These are phyloP conservation scores for Citropsis articulata DNA, from an alignment of 345 rosid genomes.

Conservation along the genomic window DNA sequence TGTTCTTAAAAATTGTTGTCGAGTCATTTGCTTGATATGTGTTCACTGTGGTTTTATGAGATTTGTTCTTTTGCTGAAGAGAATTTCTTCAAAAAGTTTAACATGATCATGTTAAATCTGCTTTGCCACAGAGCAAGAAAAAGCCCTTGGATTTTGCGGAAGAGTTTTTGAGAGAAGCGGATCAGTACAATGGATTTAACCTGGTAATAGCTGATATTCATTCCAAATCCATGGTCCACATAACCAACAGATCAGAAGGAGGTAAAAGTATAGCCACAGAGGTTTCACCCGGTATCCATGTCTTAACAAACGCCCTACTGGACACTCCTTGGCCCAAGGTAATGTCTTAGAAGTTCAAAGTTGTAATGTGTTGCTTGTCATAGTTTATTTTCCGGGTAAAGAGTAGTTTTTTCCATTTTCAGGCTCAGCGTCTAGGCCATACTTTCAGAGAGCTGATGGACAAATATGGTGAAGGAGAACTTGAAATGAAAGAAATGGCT, in stretches of 20 bases:
- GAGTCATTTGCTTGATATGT: not conserved
- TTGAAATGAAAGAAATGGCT: slow-evolving; percentile 50
- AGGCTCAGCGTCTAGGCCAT: slow-evolving; percentile 55
- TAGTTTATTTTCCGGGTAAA: not conserved
- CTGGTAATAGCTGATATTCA: slow-evolving; percentile 47
- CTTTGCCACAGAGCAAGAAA: slow-evolving; percentile 49
- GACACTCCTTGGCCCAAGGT: slow-evolving; percentile 94
- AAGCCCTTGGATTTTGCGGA: slow-evolving; percentile 56
- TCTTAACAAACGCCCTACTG: slow-evolving; percentile 66
- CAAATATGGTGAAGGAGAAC: slow-evolving; percentile 32
- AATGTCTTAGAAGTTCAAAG: not conserved
- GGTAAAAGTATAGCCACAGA: slow-evolving; percentile 30
- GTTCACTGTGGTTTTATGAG: not conserved
- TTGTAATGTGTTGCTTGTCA: not conserved
- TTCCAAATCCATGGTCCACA: slow-evolving; percentile 59
- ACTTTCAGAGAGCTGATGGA: slow-evolving; percentile 39
- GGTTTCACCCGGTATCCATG: slow-evolving; percentile 76
- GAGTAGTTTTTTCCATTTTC: not conserved
- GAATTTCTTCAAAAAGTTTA: not conserved
- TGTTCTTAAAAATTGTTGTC: not conserved
- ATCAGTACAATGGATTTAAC: slow-evolving; percentile 71
- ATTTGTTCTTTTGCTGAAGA: not conserved
- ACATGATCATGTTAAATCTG: not conserved
- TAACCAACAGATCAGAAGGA: slow-evolving; percentile 60
- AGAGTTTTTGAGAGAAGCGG: slow-evolving; percentile 43